Base-by-base conservation (phyloP, 2,329 filamentous ascomycete species). In the Metarhizium album region DNA sequence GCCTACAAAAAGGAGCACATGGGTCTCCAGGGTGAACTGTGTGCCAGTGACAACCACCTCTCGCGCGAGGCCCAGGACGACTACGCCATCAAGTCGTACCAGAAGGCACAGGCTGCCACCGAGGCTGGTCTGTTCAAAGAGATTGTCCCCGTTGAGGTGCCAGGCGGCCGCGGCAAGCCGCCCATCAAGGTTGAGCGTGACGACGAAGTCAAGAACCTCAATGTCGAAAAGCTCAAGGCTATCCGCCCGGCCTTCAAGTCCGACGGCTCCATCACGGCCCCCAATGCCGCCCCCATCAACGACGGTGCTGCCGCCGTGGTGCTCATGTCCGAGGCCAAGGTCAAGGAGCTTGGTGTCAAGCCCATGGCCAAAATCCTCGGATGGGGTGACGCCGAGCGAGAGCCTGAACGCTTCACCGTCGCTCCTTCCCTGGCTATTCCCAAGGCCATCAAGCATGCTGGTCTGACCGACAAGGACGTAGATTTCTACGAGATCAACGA, bases 401-500 rank as follows among this genome's bases (percentile, higher is more conserved):
- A 87, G 65, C 91, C 93, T 40, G 87, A 85, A 74, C 93, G 93
- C 69, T 98, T 98, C 80, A 98, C 93, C 58, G 93, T 90, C 46
- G 86, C 93, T 8, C 93, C 93, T 9, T 81, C 93, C 20, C 80
- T 97, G 51, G 93, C 93, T 58, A 94, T 98, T 62, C 93, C 93
- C 67, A 98, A 97, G 78, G 93, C 93, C 52, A 81, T 98, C 64
- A 90, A 91, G 78, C 91, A 98, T 72, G 93, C 93, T 54, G 87
- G 87, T 55, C 73, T 98, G 55, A 79, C 82, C 52, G 78, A 83
- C 59, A 81, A 84, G 56, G 78, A 87, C 53, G 78, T 98, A 52
- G 91, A 97, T 64, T 93, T 83, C 60, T 98, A 93, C 70, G 93
- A 98, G 78, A 96, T 98, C 78, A 98, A 98, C 76, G 93, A 98